phyloP scores from a whole-genome alignment of 2,329 filamentous ascomycete genomes.

The Xylaria sp. region DNA sequence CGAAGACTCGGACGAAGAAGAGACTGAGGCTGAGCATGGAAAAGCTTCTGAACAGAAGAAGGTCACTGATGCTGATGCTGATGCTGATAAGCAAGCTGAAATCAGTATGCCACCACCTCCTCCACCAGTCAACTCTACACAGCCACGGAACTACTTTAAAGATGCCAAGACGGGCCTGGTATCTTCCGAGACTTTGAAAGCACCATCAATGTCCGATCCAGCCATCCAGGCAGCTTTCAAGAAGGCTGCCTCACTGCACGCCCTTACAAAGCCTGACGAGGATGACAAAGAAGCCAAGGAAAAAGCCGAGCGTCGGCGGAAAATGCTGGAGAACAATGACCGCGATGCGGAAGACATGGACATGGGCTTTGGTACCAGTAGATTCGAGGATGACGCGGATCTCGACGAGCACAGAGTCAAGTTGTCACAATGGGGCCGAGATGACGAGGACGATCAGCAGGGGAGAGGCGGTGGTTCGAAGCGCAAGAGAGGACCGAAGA shows the following conservation, averaged over 20 bases:
- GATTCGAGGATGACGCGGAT: constrained; percentile 84
- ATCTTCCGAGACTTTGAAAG: constrained; percentile 46
- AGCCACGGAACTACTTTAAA: constrained; percentile 57
- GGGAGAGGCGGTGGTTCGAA: constrained; percentile 45
- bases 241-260: constrained; percentile 66
- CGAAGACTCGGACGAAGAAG: constrained; percentile 37
- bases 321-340: constrained; percentile 67
- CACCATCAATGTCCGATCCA: constrained; percentile 63
- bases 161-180: constrained; percentile 51
- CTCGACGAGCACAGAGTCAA: constrained; percentile 63
- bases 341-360: constrained; percentile 89
- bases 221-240: constrained; percentile 78
- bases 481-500: constrained; percentile 67
- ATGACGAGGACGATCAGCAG: constrained; percentile 44
- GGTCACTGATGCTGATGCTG: constrained; percentile 21
- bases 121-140: constrained; percentile 32
- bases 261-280: constrained; percentile 38
- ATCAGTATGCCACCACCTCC: constrained; percentile 44
- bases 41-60: constrained; percentile 23
- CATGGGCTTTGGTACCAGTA: constrained; percentile 84
- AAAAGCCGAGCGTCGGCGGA: constrained; percentile 63
- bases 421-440: constrained; percentile 58
- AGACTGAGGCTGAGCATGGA: constrained; percentile 33
- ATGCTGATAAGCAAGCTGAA: constrained; percentile 14
- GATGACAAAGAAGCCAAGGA: constrained; percentile 45